phyloP scores from a whole-genome alignment of 768 basidiomycete species.

The Russula griseocarnosa region DNA sequence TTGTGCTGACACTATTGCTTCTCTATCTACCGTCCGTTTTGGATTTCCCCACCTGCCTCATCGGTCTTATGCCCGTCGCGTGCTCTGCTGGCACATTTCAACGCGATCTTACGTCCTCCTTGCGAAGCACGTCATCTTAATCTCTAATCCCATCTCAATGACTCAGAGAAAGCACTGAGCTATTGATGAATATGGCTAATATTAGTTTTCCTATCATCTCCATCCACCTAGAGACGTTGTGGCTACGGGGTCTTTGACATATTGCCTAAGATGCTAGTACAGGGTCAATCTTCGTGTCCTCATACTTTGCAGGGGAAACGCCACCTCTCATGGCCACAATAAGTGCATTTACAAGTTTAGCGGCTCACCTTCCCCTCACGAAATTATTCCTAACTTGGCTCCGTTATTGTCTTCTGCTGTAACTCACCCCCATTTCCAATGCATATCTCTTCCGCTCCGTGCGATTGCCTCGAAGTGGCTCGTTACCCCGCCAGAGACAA shows the following conservation, averaged over 20 bases:
- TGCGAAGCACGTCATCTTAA: conserved; percentile 13
- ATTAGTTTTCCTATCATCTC: background rate
- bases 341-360: background rate
- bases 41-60: background rate
- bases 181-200: background rate
- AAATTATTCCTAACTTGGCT: background rate
- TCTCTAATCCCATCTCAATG: background rate
- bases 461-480: background rate
- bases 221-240: background rate
- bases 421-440: background rate
- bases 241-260: background rate
- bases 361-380: background rate
- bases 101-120: background rate
- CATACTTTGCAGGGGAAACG: background rate
- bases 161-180: background rate
- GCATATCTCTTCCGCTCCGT: background rate
- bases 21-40: background rate
- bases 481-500: conserved; percentile 3
- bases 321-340: background rate
- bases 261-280: conserved; percentile 1
- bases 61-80: conserved; percentile 2
- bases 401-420: background rate
- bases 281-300: background rate
- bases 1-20: background rate
- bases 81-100: conserved; percentile 18